phyloP scores from a whole-genome alignment of 768 basidiomycete species.

The Leccinum disarticulatum region DNA sequence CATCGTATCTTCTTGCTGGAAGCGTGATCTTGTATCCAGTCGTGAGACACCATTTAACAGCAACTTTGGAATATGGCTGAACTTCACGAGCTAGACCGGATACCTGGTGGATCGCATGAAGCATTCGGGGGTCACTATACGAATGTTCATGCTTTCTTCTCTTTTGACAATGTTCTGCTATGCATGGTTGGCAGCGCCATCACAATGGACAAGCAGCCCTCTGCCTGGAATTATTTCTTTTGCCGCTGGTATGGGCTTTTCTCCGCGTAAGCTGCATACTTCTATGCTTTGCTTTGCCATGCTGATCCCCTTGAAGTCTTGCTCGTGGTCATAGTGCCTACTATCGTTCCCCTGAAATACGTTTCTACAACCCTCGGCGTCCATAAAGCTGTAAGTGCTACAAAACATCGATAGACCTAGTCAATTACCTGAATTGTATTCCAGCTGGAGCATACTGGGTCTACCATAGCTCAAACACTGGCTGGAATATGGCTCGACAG shows the following conservation, averaged over 20 bases:
- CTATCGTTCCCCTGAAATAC: constrained; percentile 67
- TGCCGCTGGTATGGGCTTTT: constrained; percentile 69
- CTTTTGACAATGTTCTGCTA: constrained; percentile 60
- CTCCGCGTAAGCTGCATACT: constrained; percentile 48
- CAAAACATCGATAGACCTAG: not conserved
- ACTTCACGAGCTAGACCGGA: constrained; percentile 48
- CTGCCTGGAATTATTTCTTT: constrained; percentile 62
- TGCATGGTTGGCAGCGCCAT: constrained; percentile 64
- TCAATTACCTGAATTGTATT: not conserved
- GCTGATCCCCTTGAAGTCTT: constrained; percentile 46
- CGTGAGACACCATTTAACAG: constrained; percentile 38
- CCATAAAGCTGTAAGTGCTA: constrained; percentile 66
- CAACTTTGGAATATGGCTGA: constrained; percentile 1
- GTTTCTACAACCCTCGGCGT: constrained; percentile 77
- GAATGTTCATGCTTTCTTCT: constrained; percentile 59
- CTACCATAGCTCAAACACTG: constrained; percentile 69
- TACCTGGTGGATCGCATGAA: constrained; percentile 61
- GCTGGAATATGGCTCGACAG: constrained; percentile 68
- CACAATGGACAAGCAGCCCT: constrained; percentile 53
- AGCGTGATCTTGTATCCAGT: constrained; percentile 69
- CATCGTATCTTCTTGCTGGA: constrained; percentile 71
- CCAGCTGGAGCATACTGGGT: constrained; percentile 74
- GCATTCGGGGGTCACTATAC: constrained; percentile 54
- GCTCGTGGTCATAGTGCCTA: constrained; percentile 72
- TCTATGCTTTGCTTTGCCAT: not conserved